These are phyloP conservation scores for Ambrosia hybrid DNA, from an alignment of 140 eudicot genomes.

Conservation along the genomic window DNA sequence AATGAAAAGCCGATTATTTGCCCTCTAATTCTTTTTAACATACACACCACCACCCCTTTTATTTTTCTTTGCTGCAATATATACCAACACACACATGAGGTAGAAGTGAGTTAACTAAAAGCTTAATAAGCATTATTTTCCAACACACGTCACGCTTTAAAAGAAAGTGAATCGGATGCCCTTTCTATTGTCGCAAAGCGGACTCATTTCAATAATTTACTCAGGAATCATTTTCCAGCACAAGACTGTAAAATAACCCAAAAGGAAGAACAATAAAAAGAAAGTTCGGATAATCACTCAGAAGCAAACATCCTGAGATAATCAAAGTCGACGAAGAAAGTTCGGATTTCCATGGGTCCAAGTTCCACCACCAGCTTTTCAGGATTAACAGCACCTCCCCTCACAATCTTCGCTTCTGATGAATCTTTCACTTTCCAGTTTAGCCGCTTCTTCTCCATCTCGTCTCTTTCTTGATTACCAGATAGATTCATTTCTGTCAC, in stretches of 20 bases:
- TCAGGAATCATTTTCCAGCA: background rate
- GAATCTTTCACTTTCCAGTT: conserved; percentile 64
- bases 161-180: background rate
- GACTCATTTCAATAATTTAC: background rate
- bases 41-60: background rate
- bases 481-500: conserved; percentile 89
- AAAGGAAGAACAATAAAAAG: background rate
- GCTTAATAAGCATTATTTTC: background rate
- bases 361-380: conserved; percentile 68
- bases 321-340: conserved; percentile 56
- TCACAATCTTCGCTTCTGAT: conserved; percentile 32
- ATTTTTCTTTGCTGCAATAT: background rate
- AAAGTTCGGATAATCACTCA: background rate
- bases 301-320: conserved; percentile 41
- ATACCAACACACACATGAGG: background rate
- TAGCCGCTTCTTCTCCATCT: conserved; percentile 81
- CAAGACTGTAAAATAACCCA: background rate
- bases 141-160: background rate
- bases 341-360: conserved; percentile 89
- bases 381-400: conserved; percentile 82
- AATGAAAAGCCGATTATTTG: conserved; percentile 28
- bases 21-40: background rate
- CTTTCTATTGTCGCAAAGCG: background rate
- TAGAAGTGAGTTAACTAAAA: background rate
- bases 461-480: conserved; percentile 81